phyloP scores from a whole-genome alignment of 2,329 filamentous ascomycete species.

The Orbilia quercus region DNA sequence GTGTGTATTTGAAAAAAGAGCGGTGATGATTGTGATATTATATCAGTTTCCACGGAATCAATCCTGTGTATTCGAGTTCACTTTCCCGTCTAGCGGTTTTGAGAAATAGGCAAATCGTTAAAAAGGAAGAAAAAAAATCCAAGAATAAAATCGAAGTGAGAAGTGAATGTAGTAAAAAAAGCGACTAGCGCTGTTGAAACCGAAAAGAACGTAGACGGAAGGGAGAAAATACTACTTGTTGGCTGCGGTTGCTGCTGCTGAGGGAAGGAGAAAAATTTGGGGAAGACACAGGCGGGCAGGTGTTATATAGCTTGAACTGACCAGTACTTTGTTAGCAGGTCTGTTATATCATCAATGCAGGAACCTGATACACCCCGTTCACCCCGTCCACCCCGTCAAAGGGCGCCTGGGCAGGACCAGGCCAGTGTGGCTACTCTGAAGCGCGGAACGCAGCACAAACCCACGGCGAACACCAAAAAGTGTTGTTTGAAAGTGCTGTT shows the following conservation, averaged over 20 bases:
- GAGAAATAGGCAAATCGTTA: slow-evolving; percentile 23
- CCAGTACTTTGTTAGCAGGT: slow-evolving; percentile 10
- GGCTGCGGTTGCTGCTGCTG: slow-evolving; percentile 51
- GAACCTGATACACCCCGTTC: slow-evolving; percentile 39
- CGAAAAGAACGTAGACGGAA: slow-evolving; percentile 29
- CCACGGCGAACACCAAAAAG: slow-evolving; percentile 23
- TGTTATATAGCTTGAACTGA: slow-evolving; percentile 35
- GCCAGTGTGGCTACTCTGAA: slow-evolving; percentile 49
- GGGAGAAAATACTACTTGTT: slow-evolving; percentile 49
- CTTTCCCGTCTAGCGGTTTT: slow-evolving; percentile 56
- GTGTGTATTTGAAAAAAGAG: slow-evolving; percentile 2
- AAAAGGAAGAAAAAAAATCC: slow-evolving; percentile 32
- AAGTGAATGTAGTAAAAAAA: slow-evolving; percentile 47
- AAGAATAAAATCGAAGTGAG: slow-evolving; percentile 6
- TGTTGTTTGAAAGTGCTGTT: slow-evolving; percentile 45
- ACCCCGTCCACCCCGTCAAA: slow-evolving; percentile 2
- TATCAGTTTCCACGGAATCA: slow-evolving; percentile 47
- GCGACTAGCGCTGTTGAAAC: slow-evolving; percentile 50
- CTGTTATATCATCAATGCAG: slow-evolving; percentile 18
- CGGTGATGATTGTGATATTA: slow-evolving; percentile 17
- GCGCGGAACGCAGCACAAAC: slow-evolving; percentile 40
- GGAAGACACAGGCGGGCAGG: slow-evolving; percentile 19
- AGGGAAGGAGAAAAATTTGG: slow-evolving; percentile 21
- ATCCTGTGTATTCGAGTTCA: slow-evolving; percentile 53
- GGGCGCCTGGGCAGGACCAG: slow-evolving; percentile 14